Evolutionary conservation across 23 red algal species (phyloP).

Genomic region (Pyropia yezoensis): DNA sequence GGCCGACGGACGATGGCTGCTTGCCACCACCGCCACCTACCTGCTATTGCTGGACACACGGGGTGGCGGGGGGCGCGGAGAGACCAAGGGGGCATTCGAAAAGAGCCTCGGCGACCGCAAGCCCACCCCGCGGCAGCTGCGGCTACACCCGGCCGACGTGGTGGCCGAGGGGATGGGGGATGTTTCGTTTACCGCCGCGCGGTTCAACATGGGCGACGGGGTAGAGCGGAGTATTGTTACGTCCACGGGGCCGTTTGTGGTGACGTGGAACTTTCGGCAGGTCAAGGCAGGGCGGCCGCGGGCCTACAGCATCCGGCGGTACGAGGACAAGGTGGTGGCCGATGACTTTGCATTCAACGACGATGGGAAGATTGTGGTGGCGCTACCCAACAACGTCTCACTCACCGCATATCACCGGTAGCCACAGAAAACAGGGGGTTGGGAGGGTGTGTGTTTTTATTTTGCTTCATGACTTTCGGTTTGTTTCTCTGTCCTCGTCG

Average conservation of each 20-base stretch:
- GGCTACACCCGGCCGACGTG: constrained; percentile 41
- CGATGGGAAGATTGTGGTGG: constrained; percentile 54
- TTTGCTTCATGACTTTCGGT: no score
- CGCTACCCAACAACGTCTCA: constrained; percentile 64
- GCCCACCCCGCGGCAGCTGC: constrained; percentile 44
- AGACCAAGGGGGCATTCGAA: constrained; percentile 37
- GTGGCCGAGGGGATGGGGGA: constrained; percentile 53
- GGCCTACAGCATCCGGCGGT: constrained; percentile 48
- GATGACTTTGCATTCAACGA: constrained; percentile 67
- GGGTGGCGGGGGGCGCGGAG: constrained; percentile 42
- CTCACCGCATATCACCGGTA: constrained; percentile 4
- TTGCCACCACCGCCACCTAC: constrained; percentile 63
- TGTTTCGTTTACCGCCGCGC: constrained; percentile 62
- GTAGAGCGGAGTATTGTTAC: constrained; percentile 67
- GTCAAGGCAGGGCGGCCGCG: constrained; percentile 51
- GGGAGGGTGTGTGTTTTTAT: no score
- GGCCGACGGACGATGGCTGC: constrained; percentile 56
- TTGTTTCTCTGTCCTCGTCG: no score
- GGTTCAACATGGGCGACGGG: constrained; percentile 61
- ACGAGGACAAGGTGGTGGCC: constrained; percentile 66
- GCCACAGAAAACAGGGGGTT: no score
- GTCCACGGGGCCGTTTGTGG: constrained; percentile 64
- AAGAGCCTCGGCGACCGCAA: constrained; percentile 77
- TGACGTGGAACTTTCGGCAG: constrained; percentile 68
- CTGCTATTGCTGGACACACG: constrained; percentile 65